Conservation (phyloP, 2,329 filamentous ascomycete genomes). For the Aspergillus cejpii region DNA sequence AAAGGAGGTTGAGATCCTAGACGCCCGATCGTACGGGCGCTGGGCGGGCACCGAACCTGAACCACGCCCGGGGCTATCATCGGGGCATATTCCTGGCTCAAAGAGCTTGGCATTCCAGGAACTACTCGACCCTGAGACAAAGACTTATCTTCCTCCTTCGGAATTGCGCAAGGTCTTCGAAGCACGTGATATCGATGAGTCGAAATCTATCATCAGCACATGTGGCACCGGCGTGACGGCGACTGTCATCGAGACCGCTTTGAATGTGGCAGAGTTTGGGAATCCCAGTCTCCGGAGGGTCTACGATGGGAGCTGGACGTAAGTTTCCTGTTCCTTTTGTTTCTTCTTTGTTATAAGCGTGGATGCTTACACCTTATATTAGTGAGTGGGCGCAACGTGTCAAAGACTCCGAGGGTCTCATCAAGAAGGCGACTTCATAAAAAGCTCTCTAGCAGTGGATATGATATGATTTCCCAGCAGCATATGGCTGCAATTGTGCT, state of each 20-base stretch:
- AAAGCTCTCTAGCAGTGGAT: background rate
- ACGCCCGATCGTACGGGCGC: slow-evolving; percentile 72
- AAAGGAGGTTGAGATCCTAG: slow-evolving; percentile 78
- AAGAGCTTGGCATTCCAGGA: slow-evolving; percentile 73
- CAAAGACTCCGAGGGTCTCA: slow-evolving; percentile 41
- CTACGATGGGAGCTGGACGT: slow-evolving; percentile 98
- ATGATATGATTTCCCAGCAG: slow-evolving; percentile 4
- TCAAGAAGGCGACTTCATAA: slow-evolving; percentile 32
- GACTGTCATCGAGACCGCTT: slow-evolving; percentile 78
- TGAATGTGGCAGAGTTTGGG: slow-evolving; percentile 71
- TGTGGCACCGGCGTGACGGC: slow-evolving; percentile 95
- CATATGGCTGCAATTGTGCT: slow-evolving; percentile 10
- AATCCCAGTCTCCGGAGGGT: slow-evolving; percentile 61
- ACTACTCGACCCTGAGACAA: slow-evolving; percentile 74
- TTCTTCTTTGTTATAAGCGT: background rate
- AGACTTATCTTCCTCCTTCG: slow-evolving; percentile 66
- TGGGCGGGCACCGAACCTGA: slow-evolving; percentile 81
- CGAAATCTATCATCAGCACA: slow-evolving; percentile 74
- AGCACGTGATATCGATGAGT: slow-evolving; percentile 69
- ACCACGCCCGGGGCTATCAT: slow-evolving; percentile 75
- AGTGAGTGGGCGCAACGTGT: slow-evolving; percentile 50
- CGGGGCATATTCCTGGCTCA: slow-evolving; percentile 85
- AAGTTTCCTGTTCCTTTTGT: slow-evolving; percentile 42
- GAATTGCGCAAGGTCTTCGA: slow-evolving; percentile 70
- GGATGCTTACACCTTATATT: slow-evolving; percentile 6